phyloP scores from a whole-genome alignment of 495 filamentous ascomycete genomes.

The Ascodesmis nigricans region DNA sequence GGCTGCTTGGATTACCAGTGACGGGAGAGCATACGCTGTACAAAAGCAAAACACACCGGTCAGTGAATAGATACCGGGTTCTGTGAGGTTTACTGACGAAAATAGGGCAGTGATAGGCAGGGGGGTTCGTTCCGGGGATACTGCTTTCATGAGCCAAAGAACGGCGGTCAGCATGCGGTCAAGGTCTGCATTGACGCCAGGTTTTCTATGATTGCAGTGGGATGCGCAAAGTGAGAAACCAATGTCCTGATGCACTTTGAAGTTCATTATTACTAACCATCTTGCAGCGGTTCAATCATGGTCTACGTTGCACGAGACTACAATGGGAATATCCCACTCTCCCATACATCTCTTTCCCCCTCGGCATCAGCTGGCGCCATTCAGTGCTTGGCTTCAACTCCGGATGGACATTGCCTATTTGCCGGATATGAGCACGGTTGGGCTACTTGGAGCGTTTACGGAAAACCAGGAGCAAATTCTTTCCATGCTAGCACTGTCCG shows the following conservation, averaged over 20 bases:
- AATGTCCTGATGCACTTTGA: neutral
- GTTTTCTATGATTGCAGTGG: conserved; percentile 79
- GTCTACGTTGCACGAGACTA: conserved; percentile 89
- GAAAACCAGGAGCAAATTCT: conserved; percentile 63
- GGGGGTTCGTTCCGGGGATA: conserved; percentile 57
- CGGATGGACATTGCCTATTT: conserved; percentile 91
- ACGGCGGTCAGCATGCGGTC: conserved; percentile 35
- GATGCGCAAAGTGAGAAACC: conserved; percentile 42
- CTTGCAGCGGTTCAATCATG: conserved; percentile 38
- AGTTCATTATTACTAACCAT: too few relatives aligned
- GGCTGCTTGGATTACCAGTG: conserved; percentile 76
- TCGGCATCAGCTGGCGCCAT: conserved; percentile 49
- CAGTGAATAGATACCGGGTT: conserved; percentile 19
- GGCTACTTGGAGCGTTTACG: conserved; percentile 93
- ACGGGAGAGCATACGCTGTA: conserved; percentile 79
- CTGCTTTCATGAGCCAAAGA: conserved; percentile 60
- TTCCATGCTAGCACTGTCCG: conserved; percentile 46
- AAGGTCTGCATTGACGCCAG: conserved; percentile 75
- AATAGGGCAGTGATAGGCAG: conserved; percentile 20
- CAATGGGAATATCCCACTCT: conserved; percentile 76
- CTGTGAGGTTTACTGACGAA: too few relatives aligned
- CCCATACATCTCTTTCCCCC: conserved; percentile 48
- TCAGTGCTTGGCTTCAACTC: conserved; percentile 65
- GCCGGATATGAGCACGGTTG: conserved; percentile 84
- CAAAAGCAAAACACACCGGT: conserved; percentile 35